Evolutionary conservation across 2,329 filamentous ascomycete genomes (phyloP).

Genomic region (Beauveria sp.): DNA sequence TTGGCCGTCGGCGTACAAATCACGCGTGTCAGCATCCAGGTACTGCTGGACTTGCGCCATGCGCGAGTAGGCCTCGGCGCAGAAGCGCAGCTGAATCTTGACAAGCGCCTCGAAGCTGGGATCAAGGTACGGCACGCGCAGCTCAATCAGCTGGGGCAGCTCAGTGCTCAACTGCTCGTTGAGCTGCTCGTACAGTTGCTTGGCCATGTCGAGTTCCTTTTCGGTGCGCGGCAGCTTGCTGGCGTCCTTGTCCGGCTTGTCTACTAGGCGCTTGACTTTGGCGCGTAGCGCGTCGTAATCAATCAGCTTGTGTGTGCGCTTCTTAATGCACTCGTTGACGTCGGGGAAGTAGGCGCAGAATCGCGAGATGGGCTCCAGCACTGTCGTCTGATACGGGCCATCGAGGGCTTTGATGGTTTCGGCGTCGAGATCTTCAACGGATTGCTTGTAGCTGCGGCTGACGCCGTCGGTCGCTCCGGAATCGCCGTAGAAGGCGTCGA

Average conservation of each 20-base stretch:
- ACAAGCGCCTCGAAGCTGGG: conserved; percentile 96
- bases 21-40: conserved; percentile 86
- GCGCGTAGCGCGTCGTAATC: conserved; percentile 95
- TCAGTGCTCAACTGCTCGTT: conserved; percentile 94
- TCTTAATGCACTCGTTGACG: conserved; percentile 99
- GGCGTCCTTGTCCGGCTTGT: conserved; percentile 98
- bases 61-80: conserved; percentile 90
- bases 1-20: conserved; percentile 91
- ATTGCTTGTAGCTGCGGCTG: conserved; percentile 94
- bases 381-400: conserved; percentile 88
- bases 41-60: conserved; percentile 99
- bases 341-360: conserved; percentile 99
- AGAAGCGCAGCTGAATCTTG: conserved; percentile 97
- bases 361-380: conserved; percentile 87
- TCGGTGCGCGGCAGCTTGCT: conserved; percentile 93
- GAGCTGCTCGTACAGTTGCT: conserved; percentile 86
- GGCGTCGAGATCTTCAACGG: conserved; percentile 92
- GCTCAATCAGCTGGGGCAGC: conserved; percentile 89
- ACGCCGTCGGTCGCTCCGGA: conserved; percentile 91
- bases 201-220: conserved; percentile 93
- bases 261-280: conserved; percentile 92
- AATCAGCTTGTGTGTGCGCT: conserved; percentile 94
- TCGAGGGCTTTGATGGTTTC: conserved; percentile 98
- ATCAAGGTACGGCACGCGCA: conserved; percentile 93
- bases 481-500: conserved; percentile 98